Percentiles rank a stretch among this genome's conserved stretches.
Evolutionary conservation across 2,329 filamentous ascomycete species (phyloP).

Genomic region (Sphaerostilbella broomeana): DNA sequence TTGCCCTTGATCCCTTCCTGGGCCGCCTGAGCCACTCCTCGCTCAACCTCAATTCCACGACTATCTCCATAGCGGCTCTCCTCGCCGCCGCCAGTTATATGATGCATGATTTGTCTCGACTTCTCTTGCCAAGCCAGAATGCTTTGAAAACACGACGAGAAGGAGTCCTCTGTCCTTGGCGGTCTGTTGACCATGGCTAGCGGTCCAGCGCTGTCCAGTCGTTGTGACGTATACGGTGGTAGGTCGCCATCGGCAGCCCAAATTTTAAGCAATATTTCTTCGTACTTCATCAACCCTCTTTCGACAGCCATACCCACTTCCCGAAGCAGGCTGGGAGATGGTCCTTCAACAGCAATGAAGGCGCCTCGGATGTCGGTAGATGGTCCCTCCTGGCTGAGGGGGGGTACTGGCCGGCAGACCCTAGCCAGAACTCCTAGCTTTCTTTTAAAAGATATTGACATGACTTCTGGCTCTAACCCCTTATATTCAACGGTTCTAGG

Average conservation of each 20-base stretch:
- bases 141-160: slow-evolving; percentile 57
- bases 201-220: background rate
- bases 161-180: slow-evolving; percentile 30
- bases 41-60: slow-evolving; percentile 1
- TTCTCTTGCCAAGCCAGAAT: slow-evolving; percentile 65
- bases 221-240: too few relatives aligned
- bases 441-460: slow-evolving; percentile 64
- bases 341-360: slow-evolving; percentile 77
- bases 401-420: slow-evolving; percentile 62
- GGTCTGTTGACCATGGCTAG: background rate
- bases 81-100: slow-evolving; percentile 32
- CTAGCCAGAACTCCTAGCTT: slow-evolving; percentile 72
- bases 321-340: slow-evolving; percentile 43
- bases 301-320: slow-evolving; percentile 60
- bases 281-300: slow-evolving; percentile 47
- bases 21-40: background rate
- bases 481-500: slow-evolving; percentile 52
- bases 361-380: slow-evolving; percentile 56
- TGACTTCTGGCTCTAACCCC: slow-evolving; percentile 44
- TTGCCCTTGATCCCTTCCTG: background rate
- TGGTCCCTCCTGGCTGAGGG: slow-evolving; percentile 27
- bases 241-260: slow-evolving; percentile 34
- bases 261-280: slow-evolving; percentile 35
- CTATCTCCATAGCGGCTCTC: background rate
- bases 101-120: slow-evolving; percentile 60